Evolutionary conservation across 2,329 filamentous ascomycete species (phyloP).

Genomic region (Pseudonectria buxi): DNA sequence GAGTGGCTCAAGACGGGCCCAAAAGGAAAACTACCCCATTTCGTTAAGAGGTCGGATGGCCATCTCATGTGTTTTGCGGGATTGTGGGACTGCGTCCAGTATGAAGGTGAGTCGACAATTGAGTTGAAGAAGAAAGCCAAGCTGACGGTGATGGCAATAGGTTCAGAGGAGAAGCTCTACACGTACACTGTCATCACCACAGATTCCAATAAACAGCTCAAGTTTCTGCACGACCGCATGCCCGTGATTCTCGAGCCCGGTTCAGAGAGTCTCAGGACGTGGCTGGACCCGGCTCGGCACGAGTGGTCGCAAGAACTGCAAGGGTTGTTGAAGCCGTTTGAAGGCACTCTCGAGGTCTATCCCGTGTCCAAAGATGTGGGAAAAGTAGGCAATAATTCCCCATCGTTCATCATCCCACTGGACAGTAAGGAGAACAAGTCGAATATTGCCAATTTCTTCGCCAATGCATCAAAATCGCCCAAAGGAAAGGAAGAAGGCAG

Average conservation of each 20-base stretch:
- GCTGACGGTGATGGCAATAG: slow-evolving; percentile 1
- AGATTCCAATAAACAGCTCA: slow-evolving; percentile 71
- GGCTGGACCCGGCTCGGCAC: slow-evolving; percentile 67
- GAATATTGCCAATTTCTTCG: slow-evolving; percentile 93
- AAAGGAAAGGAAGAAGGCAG: slow-evolving; percentile 21
- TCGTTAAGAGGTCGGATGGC: slow-evolving; percentile 72
- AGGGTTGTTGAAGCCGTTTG: slow-evolving; percentile 68
- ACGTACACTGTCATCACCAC: slow-evolving; percentile 96
- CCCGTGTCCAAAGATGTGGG: slow-evolving; percentile 83
- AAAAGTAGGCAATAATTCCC: slow-evolving; percentile 88
- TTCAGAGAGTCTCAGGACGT: slow-evolving; percentile 61
- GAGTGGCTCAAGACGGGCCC: slow-evolving; percentile 81
- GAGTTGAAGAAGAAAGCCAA: no score
- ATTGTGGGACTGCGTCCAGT: slow-evolving; percentile 82
- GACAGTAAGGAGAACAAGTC: slow-evolving; percentile 82
- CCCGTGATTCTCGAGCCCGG: slow-evolving; percentile 81
- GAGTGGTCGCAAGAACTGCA: slow-evolving; percentile 79
- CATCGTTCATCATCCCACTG: slow-evolving; percentile 74
- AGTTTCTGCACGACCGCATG: slow-evolving; percentile 91
- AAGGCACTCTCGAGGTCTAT: slow-evolving; percentile 76
- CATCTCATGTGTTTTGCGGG: slow-evolving; percentile 84
- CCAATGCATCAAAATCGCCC: slow-evolving; percentile 39
- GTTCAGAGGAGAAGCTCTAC: slow-evolving; percentile 59
- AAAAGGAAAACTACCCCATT: slow-evolving; percentile 81
- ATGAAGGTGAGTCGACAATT: slow-evolving; percentile 67